phyloP scores from a whole-genome alignment of 2,329 filamentous ascomycete species.

The Myriosclerotinia duriaeana region DNA sequence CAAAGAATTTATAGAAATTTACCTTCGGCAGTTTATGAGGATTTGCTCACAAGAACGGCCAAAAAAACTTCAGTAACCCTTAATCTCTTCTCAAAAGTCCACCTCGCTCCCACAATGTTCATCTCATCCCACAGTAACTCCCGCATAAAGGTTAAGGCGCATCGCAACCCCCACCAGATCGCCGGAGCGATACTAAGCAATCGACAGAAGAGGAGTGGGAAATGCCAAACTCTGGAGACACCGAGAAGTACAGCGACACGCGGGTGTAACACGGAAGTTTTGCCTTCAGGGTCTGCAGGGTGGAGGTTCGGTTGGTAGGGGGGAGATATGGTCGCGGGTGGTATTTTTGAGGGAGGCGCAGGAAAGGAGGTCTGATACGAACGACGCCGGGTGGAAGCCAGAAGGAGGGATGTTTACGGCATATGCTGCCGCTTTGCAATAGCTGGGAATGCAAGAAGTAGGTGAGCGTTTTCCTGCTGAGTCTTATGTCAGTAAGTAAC shows the following conservation, averaged over 20 bases:
- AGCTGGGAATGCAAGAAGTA: constrained; percentile 14
- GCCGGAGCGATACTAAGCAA: constrained; percentile 69
- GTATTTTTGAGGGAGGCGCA: constrained; percentile 17
- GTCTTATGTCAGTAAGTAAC: background rate
- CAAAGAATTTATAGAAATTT: background rate
- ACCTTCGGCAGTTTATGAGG: background rate
- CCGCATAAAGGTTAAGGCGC: constrained; percentile 65
- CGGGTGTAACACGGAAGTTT: constrained; percentile 61
- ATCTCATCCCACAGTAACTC: constrained; percentile 55
- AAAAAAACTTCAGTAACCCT: constrained; percentile 67
- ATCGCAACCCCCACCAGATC: constrained; percentile 69
- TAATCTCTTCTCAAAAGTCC: constrained; percentile 51
- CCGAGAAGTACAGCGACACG: constrained; percentile 77
- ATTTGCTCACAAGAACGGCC: constrained; percentile 68
- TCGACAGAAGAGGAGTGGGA: constrained; percentile 71
- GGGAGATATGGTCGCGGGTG: constrained; percentile 19
- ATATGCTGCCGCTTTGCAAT: constrained; percentile 42
- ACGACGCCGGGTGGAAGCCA: constrained; percentile 38
- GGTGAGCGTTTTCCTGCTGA: constrained; percentile 3
- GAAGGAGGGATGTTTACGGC: constrained; percentile 37
- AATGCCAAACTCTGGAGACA: constrained; percentile 69
- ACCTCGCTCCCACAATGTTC: constrained; percentile 43
- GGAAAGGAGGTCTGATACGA: constrained; percentile 23
- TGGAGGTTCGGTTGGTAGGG: constrained; percentile 33
- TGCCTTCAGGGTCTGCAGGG: constrained; percentile 34